Conservation (phyloP, 2,329 filamentous ascomycete genomes). For the Botrytis medusae region DNA sequence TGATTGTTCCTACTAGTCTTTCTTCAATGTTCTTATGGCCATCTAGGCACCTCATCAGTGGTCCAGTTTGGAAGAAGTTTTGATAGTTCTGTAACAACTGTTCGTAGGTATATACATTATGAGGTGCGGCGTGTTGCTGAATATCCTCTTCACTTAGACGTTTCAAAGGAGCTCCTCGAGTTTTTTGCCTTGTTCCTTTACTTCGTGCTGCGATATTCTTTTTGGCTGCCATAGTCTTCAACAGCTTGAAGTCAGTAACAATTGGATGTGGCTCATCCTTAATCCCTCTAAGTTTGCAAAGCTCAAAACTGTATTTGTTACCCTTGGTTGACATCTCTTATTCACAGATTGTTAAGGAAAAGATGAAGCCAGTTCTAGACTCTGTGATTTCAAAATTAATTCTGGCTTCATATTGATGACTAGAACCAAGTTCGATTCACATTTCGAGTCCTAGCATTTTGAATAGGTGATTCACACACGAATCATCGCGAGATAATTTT, state of each 20-base stretch:
- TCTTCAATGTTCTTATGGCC: constrained; percentile 20
- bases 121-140: not conserved
- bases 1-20: not conserved
- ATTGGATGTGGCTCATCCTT: not conserved
- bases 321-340: constrained; percentile 9
- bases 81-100: constrained; percentile 27
- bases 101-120: constrained; percentile 12
- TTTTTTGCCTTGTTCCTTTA: not conserved
- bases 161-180: too few relatives aligned
- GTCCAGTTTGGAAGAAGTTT: constrained; percentile 26
- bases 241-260: constrained; percentile 12
- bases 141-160: not conserved
- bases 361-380: not conserved
- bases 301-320: constrained; percentile 8
- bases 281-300: constrained; percentile 20
- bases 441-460: not conserved
- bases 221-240: not conserved
- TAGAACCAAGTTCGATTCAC: not conserved
- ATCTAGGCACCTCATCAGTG: constrained; percentile 29
- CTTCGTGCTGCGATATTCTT: not conserved
- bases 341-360: not conserved
- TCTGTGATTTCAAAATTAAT: not conserved
- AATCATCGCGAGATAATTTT: not conserved
- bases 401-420: not conserved
- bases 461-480: not conserved